Evolutionary conservation across 805 yeast genomes (phyloP), one percentile per base, ranked within the genome.

Genomic region (Peterozyma toletana): DNA sequence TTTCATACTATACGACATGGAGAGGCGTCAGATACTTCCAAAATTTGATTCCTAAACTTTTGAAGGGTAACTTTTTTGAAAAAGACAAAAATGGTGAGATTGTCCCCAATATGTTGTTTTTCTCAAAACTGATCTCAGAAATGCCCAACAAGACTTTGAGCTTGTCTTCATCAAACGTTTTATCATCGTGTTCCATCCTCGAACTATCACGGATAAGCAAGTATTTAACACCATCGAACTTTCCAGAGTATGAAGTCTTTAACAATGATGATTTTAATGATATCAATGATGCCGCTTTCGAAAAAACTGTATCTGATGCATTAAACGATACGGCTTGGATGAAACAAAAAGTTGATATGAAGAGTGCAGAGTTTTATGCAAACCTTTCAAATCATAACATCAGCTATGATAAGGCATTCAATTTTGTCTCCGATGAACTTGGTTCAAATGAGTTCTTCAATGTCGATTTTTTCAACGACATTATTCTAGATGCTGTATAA

Each of bases 301-400:
- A 31, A 9, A 31, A 11, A 11, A 31, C 15, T 31, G 13, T 31
- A 14, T 31, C 34, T 5, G 15, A 13, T 5, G 34, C 39, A n/a
- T 14, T 38, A 15, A 14, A 38, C 30, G 39, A 38, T 15, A 35
- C 33, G 11, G 34, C 45, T 2, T 43, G 45, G 45, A 34, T 34
- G 3, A 38, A 29, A 30, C 38, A 38, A 11, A 43, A 29, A 9
- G 11, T 17, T 16, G 13, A 17, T 4, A 38, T 14, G 15, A 11
- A 10, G 11, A 38, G 38, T 18, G 35, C 31, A 15, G 21, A 37
- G 13, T 43, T 43, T 35, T 43, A 38, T 18, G 45, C 45, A 18
- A 43, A 43, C 29, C 18, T 43, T 2, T 43, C 45, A 3, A 43
- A 38, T 30, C 45, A 43, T n/a, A 38, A 43, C 13, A 38, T 43